phyloP scores from a whole-genome alignment of 1,284 basidiomycete species.

The Marasmius oreades region DNA sequence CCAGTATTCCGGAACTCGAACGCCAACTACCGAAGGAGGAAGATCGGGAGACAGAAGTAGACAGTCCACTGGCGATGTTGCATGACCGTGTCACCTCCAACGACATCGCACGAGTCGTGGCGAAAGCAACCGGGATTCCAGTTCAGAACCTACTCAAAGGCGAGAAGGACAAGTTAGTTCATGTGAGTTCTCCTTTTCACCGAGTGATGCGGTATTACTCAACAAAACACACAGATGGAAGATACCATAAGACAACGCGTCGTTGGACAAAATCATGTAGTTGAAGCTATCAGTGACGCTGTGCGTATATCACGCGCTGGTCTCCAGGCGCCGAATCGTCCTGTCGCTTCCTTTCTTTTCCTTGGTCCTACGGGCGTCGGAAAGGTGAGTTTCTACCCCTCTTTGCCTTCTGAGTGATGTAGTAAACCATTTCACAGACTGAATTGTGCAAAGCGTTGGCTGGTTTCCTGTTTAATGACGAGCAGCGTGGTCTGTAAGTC shows the following conservation, averaged over 20 bases:
- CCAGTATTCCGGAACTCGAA: slow-evolving; percentile 82
- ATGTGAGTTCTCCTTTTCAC: slow-evolving; percentile 46
- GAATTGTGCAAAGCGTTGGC: slow-evolving; percentile 88
- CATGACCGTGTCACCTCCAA: slow-evolving; percentile 86
- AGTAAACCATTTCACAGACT: slow-evolving; percentile 37
- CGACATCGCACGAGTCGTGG: slow-evolving; percentile 87
- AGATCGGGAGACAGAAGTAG: slow-evolving; percentile 32
- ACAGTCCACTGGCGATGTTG: slow-evolving; percentile 61
- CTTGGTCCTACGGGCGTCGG: slow-evolving; percentile 87
- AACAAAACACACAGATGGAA: slow-evolving; percentile 66
- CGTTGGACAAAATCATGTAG: slow-evolving; percentile 86
- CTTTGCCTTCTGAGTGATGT: not conserved
- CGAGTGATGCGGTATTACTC: slow-evolving; percentile 8
- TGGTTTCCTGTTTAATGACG: slow-evolving; percentile 84
- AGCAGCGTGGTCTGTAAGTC: slow-evolving; percentile 75
- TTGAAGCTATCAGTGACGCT: slow-evolving; percentile 80
- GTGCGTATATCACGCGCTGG: slow-evolving; percentile 91
- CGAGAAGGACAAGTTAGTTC: slow-evolving; percentile 87
- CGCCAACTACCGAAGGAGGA: slow-evolving; percentile 68
- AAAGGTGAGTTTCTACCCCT: slow-evolving; percentile 32
- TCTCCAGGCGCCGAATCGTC: slow-evolving; percentile 80
- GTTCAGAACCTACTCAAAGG: slow-evolving; percentile 87
- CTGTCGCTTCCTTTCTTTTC: slow-evolving; percentile 91
- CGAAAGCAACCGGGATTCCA: slow-evolving; percentile 90
- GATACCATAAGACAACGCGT: slow-evolving; percentile 71